Conservation (phyloP, 139 green algal species). For the Chlorella sp. region DNA sequence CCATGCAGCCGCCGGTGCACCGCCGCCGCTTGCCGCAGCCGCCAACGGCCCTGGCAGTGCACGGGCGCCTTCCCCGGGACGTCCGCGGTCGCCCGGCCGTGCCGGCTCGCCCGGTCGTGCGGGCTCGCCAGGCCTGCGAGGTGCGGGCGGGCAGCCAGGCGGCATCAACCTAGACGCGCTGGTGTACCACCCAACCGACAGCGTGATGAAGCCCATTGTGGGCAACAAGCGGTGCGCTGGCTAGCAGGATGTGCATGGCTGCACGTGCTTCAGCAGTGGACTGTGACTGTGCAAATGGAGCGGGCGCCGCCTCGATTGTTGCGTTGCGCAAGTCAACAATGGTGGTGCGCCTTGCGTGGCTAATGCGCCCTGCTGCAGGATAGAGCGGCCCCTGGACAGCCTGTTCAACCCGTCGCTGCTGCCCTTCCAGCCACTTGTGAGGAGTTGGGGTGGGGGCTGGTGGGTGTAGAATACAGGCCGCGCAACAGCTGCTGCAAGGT, state of each 20-base stretch:
- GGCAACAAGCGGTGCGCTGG: constrained; percentile 79
- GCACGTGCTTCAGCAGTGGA: background rate
- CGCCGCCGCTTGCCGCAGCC: background rate
- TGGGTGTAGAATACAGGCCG: background rate
- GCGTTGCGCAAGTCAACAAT: background rate
- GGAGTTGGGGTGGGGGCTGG: background rate
- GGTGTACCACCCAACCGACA: constrained; percentile 84
- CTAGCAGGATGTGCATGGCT: too few species aligned
- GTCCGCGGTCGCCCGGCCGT: too few species aligned
- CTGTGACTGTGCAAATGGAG: background rate
- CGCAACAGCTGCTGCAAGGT: background rate
- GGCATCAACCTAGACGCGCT: constrained; percentile 51
- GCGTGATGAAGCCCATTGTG: constrained; percentile 90
- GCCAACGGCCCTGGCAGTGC: too few species aligned
- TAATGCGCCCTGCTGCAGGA: constrained; percentile 3
- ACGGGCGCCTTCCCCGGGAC: too few species aligned
- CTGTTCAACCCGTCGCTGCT: constrained; percentile 72
- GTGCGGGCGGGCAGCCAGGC: too few species aligned
- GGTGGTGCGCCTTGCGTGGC: background rate
- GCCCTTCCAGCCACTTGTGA: constrained; percentile 70
- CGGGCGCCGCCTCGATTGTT: background rate
- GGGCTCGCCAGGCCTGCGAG: too few species aligned
- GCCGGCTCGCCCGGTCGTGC: too few species aligned
- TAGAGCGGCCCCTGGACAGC: constrained; percentile 77
- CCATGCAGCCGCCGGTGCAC: too few species aligned